Evolutionary conservation across 148 eudicot genomes (phyloP), one percentile per base, ranked within the genome.

Genomic region (Vaccinium macrocarpon): DNA sequence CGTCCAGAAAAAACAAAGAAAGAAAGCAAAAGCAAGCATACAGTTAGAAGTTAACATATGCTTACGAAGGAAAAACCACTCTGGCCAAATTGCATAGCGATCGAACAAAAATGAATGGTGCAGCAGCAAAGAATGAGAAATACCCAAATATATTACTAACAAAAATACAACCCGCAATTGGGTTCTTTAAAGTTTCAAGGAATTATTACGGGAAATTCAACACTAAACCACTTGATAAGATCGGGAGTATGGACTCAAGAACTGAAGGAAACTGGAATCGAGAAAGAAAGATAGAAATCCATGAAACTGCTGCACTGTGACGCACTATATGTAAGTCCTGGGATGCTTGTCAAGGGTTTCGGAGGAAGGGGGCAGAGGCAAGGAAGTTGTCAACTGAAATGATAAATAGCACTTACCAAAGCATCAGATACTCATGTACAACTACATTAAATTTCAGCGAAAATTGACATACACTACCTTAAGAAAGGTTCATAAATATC

Each of bases 401-500:
- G 11, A 79, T 79, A 79, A 79, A 55, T 35, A 27, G 55, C 42
- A 53, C 42, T 5, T 19, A 51, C 50, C n/a, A 79, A 9, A 35
- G 27, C 49, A 56, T 79, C 62, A 78, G 21, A 25, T 32, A 78
- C 42, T 32, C 73, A 72, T 55, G 52, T 70, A 52, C 52, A 35
- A 32, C 74, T 29, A 38, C 75, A 48, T 59, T 23, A 88, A 79
- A 27, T 19, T 15, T 29, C 64, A 57, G 53, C 23, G 35, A 76
- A 14, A 3, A 29, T 27, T 27, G 61, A 76, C 12, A 42, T 29
- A 84, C 66, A 80, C 86, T 87, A 89, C 96, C 98, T 95, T 82
- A 93, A 25, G 90, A 95, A 97, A 84, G 99, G 99, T 87, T 91
- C 98, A 88, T 95, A 97, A 29, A 88, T 84, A 88, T 97, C 99